Percentiles rank a stretch among this genome's conserved stretches.
Evolutionary conservation across 139 green algal species (phyloP).

Genomic region (Chlamydomonas sp.): DNA sequence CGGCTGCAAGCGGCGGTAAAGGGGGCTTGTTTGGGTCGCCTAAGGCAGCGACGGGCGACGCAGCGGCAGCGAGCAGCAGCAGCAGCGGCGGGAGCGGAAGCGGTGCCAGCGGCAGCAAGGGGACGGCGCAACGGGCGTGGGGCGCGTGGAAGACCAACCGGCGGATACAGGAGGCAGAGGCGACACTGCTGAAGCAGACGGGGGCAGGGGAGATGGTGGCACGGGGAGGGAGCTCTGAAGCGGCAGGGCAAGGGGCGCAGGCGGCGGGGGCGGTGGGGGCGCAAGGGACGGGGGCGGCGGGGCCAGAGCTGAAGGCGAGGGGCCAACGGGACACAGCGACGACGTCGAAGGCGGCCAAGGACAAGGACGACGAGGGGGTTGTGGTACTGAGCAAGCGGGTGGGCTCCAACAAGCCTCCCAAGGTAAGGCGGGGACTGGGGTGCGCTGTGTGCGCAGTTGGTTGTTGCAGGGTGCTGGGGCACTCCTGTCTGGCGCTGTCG

Average conservation of each 20-base stretch:
- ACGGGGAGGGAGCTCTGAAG: too few species aligned
- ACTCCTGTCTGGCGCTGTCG: too few species aligned
- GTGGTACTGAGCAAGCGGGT: conserved; percentile 32
- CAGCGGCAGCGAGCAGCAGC: neutral
- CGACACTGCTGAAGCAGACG: conserved; percentile 11
- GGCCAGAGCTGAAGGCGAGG: neutral
- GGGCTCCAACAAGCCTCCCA: conserved; percentile 15
- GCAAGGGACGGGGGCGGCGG: too few species aligned
- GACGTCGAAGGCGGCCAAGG: neutral
- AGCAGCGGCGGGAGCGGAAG: neutral
- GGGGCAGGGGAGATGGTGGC: neutral
- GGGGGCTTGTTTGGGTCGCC: too few species aligned
- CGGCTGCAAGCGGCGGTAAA: too few species aligned
- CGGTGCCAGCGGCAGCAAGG: neutral
- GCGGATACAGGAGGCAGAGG: conserved; percentile 1
- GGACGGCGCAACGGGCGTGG: neutral
- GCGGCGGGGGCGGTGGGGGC: too few species aligned
- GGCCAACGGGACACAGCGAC: too few species aligned
- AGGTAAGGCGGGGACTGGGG: neutral
- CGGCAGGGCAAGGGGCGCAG: too few species aligned
- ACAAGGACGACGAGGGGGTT: neutral
- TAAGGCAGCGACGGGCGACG: neutral
- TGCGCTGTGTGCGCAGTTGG: neutral
- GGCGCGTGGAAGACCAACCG: conserved; percentile 35
- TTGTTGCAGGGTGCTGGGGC: neutral